Evolutionary conservation across 1,284 basidiomycete species (phyloP).

Genomic region (Macrocystidia cucumis): DNA sequence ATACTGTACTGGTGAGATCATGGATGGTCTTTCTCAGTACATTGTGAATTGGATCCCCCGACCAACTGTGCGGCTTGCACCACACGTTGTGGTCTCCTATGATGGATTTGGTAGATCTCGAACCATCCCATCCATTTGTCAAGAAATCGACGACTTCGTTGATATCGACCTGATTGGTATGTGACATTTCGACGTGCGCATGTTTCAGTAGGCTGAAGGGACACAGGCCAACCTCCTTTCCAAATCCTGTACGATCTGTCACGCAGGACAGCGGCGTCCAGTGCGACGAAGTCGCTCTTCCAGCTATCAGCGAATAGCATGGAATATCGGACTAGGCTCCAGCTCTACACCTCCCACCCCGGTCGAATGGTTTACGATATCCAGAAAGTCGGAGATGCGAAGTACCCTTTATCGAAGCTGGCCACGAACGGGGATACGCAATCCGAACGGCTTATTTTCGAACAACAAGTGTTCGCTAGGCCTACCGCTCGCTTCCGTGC

Average conservation of each 20-base stretch:
- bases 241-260: slow-evolving; percentile 80
- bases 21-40: slow-evolving; percentile 55
- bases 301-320: slow-evolving; percentile 83
- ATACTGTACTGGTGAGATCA: slow-evolving; percentile 76
- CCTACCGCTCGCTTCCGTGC: slow-evolving; percentile 75
- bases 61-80: slow-evolving; percentile 57
- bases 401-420: slow-evolving; percentile 73
- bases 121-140: slow-evolving; percentile 73
- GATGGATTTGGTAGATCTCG: slow-evolving; percentile 60
- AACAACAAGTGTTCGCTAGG: slow-evolving; percentile 74
- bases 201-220: slow-evolving; percentile 7
- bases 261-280: slow-evolving; percentile 49
- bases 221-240: slow-evolving; percentile 73
- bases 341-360: slow-evolving; percentile 72
- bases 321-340: slow-evolving; percentile 75
- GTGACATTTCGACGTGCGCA: slow-evolving; percentile 12
- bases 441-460: slow-evolving; percentile 61
- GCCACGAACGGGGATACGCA: slow-evolving; percentile 54
- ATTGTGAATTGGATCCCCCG: slow-evolving; percentile 70
- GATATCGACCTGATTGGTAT: slow-evolving; percentile 73
- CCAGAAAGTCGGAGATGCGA: slow-evolving; percentile 79
- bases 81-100: slow-evolving; percentile 44
- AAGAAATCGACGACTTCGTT: slow-evolving; percentile 72
- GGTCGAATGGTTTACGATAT: slow-evolving; percentile 88
- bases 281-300: slow-evolving; percentile 54